Evolutionary conservation across 2,329 filamentous ascomycete genomes (phyloP).

Genomic region (Lecanosticta acicola): DNA sequence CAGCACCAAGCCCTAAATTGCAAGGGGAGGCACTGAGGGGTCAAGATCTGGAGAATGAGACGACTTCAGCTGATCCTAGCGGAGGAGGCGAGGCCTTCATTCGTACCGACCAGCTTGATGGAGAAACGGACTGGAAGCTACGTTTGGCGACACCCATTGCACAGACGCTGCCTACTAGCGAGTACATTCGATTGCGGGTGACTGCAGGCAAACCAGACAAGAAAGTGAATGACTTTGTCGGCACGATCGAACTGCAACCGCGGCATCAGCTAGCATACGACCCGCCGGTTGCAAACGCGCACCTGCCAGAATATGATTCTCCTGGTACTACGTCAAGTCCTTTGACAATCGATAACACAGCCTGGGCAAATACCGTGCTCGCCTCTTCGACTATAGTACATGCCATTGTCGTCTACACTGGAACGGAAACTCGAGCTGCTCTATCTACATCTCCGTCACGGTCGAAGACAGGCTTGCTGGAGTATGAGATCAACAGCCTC

Average conservation of each 20-base stretch:
- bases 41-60: slow-evolving; percentile 26
- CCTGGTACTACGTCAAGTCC: slow-evolving; percentile 51
- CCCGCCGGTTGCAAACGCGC: slow-evolving; percentile 27
- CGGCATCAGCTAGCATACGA: slow-evolving; percentile 47
- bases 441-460: slow-evolving; percentile 86
- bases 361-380: slow-evolving; percentile 96
- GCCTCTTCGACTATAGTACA: slow-evolving; percentile 86
- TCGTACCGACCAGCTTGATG: slow-evolving; percentile 91
- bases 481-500: slow-evolving; percentile 93
- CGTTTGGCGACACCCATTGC: slow-evolving; percentile 80
- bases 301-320: slow-evolving; percentile 3
- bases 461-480: slow-evolving; percentile 87
- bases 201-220: slow-evolving; percentile 86
- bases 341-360: slow-evolving; percentile 91
- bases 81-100: slow-evolving; percentile 88
- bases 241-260: slow-evolving; percentile 72
- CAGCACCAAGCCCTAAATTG: slow-evolving; percentile 15
- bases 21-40: slow-evolving; percentile 24
- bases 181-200: slow-evolving; percentile 62
- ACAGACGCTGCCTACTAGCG: slow-evolving; percentile 66
- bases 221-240: slow-evolving; percentile 90
- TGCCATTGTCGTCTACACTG: slow-evolving; percentile 90
- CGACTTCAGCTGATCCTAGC: slow-evolving; percentile 33
- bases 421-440: slow-evolving; percentile 86
- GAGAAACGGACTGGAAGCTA: slow-evolving; percentile 98